Conservation (phyloP, 129 eudicot species). For the Flaveria bidentis region DNA sequence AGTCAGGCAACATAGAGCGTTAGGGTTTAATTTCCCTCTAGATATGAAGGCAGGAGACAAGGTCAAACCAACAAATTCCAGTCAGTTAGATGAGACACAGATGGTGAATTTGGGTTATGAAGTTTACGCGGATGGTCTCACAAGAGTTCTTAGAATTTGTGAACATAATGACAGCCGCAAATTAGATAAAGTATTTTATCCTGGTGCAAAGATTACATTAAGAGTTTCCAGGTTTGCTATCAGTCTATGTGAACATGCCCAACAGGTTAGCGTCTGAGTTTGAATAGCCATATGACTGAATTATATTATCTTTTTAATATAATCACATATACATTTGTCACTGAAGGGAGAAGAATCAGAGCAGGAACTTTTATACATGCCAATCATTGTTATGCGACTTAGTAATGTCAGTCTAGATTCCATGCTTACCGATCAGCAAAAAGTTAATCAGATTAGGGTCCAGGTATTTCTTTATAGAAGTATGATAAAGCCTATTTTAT, state of each 20-base stretch:
- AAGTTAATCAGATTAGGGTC: conserved; percentile 58
- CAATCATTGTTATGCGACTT: conserved; percentile 63
- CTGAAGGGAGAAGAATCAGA: conserved; percentile 54
- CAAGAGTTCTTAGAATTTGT: conserved; percentile 89
- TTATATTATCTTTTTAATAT: conserved; percentile 5
- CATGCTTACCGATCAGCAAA: conserved; percentile 57
- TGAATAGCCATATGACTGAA: not conserved
- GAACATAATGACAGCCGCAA: conserved; percentile 65
- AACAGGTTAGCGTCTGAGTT: conserved; percentile 51
- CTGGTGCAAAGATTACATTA: conserved; percentile 61
- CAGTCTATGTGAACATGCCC: conserved; percentile 60
- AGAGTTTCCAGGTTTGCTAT: conserved; percentile 65
- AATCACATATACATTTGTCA: conserved; percentile 25
- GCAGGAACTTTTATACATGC: conserved; percentile 47
- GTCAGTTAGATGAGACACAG: conserved; percentile 44
- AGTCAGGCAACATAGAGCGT: conserved; percentile 56
- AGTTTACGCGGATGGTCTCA: conserved; percentile 83
- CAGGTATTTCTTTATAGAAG: conserved; percentile 47
- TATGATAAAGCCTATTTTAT: not conserved
- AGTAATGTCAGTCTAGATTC: conserved; percentile 70
- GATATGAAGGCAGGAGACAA: conserved; percentile 49
- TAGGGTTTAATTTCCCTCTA: conserved; percentile 58
- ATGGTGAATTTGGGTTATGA: conserved; percentile 70
- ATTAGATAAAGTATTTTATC: conserved; percentile 43
- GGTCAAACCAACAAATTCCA: conserved; percentile 35